Conservation (phyloP, 768 basidiomycete species). For the Gymnopilus dilepis region DNA sequence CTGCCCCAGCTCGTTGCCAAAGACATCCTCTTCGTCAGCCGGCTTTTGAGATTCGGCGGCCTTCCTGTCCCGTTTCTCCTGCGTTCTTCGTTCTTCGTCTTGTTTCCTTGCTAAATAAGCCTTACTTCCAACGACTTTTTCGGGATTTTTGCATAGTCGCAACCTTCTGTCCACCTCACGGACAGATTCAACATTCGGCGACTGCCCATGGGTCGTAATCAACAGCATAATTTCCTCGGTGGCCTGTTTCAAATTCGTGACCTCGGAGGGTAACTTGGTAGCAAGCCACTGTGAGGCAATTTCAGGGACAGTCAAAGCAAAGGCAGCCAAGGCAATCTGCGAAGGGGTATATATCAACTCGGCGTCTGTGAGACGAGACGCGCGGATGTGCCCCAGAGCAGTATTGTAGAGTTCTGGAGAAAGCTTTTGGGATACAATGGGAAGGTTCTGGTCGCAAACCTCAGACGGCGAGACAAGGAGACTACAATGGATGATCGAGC, state of each 20-base stretch:
- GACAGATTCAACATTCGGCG: conserved; percentile 82
- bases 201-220: conserved; percentile 58
- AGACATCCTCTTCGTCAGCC: conserved; percentile 67
- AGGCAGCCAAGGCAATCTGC: conserved; percentile 87
- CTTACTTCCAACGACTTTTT: conserved; percentile 90
- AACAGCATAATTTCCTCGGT: conserved; percentile 59
- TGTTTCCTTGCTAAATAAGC: conserved; percentile 75
- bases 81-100: conserved; percentile 73
- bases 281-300: conserved; percentile 67
- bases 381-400: conserved; percentile 70
- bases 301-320: conserved; percentile 67
- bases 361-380: conserved; percentile 87
- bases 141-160: conserved; percentile 92
- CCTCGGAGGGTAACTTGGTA: conserved; percentile 34
- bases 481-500: conserved; percentile 12
- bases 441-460: conserved; percentile 46
- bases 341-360: conserved; percentile 93
- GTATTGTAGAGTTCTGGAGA: conserved; percentile 63
- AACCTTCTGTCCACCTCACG: conserved; percentile 89
- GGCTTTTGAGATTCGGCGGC: conserved; percentile 51
- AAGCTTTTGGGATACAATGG: conserved; percentile 53
- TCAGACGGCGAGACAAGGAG: not conserved
- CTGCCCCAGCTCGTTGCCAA: conserved; percentile 59
- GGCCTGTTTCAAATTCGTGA: conserved; percentile 30
- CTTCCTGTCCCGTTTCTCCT: conserved; percentile 71